Evolutionary conservation across 441 rosid genomes (phyloP).

Genomic region (Isatis lusitanica): DNA sequence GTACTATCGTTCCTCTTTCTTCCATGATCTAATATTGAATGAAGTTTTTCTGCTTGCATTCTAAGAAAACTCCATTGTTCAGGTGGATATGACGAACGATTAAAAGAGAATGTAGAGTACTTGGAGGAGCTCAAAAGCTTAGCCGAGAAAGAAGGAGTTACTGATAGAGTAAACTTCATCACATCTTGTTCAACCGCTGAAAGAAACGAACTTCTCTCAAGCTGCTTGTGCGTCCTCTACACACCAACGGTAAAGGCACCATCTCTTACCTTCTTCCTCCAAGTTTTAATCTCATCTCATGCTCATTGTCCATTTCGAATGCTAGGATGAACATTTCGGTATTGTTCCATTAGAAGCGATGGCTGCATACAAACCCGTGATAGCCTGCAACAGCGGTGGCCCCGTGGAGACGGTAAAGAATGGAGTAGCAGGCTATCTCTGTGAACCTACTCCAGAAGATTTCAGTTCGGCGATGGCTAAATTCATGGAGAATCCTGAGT

Average conservation of each 20-base stretch:
- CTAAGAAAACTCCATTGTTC: conserved; percentile 20
- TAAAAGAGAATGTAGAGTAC: conserved; percentile 85
- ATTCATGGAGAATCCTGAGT: conserved; percentile 56
- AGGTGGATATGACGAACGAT: conserved; percentile 87
- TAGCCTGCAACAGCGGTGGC: conserved; percentile 89
- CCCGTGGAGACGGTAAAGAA: conserved; percentile 77
- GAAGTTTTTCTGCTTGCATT: neutral
- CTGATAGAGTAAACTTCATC: conserved; percentile 54
- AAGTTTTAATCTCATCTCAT: conserved; percentile 8
- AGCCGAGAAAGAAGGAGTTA: conserved; percentile 67
- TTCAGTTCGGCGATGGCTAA: conserved; percentile 73
- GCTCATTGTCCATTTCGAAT: conserved; percentile 11
- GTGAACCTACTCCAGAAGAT: conserved; percentile 61
- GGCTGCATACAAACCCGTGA: conserved; percentile 86
- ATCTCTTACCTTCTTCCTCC: neutral
- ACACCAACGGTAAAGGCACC: conserved; percentile 65
- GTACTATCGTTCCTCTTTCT: neutral
- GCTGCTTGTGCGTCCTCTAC: conserved; percentile 78
- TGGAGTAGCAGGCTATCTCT: conserved; percentile 82
- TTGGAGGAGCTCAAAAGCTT: conserved; percentile 72
- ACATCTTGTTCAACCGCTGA: conserved; percentile 85
- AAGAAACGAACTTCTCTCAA: conserved; percentile 73
- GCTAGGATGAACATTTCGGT: conserved; percentile 91
- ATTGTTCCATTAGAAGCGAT: conserved; percentile 93
- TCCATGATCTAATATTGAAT: neutral